phyloP scores from a whole-genome alignment of 805 yeast species.

The Novakomyces olei region DNA sequence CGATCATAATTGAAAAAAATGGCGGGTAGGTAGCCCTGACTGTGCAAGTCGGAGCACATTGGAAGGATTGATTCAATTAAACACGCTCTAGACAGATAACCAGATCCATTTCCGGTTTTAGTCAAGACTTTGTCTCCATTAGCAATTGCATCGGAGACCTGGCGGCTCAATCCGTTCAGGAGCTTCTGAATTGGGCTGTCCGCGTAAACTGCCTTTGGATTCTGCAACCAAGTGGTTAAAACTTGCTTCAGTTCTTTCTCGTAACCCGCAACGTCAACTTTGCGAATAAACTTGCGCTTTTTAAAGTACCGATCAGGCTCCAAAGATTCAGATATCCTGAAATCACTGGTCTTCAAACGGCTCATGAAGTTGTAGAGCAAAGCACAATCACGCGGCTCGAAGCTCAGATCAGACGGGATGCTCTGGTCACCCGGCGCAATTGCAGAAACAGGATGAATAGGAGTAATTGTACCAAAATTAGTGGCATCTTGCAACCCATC shows the following conservation, averaged over 20 bases:
- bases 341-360: slow-evolving; percentile 1
- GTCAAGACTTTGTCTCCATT: too few species aligned
- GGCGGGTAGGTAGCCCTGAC: background rate
- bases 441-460: slow-evolving; percentile 3
- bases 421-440: slow-evolving; percentile 1
- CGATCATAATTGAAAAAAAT: slow-evolving; percentile 2
- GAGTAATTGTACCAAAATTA: background rate
- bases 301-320: slow-evolving; percentile 2
- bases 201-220: slow-evolving; percentile 1
- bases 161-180: background rate
- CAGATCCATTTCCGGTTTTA: too few species aligned
- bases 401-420: background rate
- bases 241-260: slow-evolving; percentile 1
- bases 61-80: too few species aligned
- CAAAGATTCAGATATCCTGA: background rate
- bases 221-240: slow-evolving; percentile 1
- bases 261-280: slow-evolving; percentile 3
- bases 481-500: slow-evolving; percentile 1
- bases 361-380: slow-evolving; percentile 1
- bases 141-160: slow-evolving; percentile 1
- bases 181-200: slow-evolving; percentile 2
- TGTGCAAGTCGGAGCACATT: slow-evolving; percentile 1
- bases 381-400: slow-evolving; percentile 2
- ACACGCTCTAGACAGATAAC: too few species aligned
- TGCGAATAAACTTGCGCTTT: background rate